Base-by-base conservation (phyloP, 495 filamentous ascomycete genomes). In the Penicillium coprophilum region DNA sequence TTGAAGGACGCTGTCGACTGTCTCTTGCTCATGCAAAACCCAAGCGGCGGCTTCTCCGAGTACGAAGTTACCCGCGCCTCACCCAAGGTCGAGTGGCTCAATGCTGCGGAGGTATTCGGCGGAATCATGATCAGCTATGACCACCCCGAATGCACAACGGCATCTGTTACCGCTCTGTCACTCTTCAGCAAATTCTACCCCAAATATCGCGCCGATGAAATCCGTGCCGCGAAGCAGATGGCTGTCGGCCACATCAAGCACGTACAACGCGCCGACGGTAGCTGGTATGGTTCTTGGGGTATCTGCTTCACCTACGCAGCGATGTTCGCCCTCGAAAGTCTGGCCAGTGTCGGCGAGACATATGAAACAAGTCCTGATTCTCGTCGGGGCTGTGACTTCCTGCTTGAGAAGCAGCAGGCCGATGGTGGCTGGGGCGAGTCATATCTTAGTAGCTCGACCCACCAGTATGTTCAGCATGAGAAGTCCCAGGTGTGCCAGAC, bases 401-500 rank as follows among this genome's bases (percentile, higher is more conserved):
- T 98, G 36, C 61, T 97, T 30, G 82, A 82, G 11, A 87, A 89
- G 58, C 94, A 97, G 69, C 83, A 84, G 62, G 84, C 80, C 4
- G 94, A 98, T 64, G 94, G 93, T 19, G 94, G 95, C 23, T 98
- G 94, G 94, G 96, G 94, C 8, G 95, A 98, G 71, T 92, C 87
- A 41, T 98, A 97, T 68, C 83, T 83, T 64, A 89, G 87, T 71
- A 82, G 88, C 70, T 79, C 77, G 36, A 76, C 72, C 15, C 82
- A 81, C 49, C 70, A 79, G n/a, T 91, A 87, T 67, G 73, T 73
- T 7, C 79, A 84, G 23, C 85, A 88, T 64, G 76, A 83, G 55
- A 73, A 74, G 24, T 82, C 87, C 2, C 94, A 96, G 65, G 91
- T 97, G 0, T 90, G 94, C 34, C 90, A 95, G 76, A 97, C 94